Evolutionary conservation across 1,284 basidiomycete genomes (phyloP).

Genomic region (Marasmius tenuissimus): DNA sequence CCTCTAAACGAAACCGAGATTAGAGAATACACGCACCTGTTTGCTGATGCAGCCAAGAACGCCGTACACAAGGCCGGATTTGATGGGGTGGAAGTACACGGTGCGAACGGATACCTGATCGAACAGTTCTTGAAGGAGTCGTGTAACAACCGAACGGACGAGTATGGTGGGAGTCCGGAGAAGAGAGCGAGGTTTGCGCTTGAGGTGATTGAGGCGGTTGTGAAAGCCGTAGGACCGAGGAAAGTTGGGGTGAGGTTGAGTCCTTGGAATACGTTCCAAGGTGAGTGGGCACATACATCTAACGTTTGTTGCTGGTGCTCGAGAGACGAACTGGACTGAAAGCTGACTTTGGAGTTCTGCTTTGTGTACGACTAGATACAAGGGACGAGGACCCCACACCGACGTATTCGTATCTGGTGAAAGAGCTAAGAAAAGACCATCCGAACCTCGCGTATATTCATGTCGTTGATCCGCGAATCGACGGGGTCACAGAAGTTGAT

Average conservation of each 20-base stretch:
- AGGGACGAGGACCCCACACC: constrained; percentile 44
- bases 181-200: constrained; percentile 42
- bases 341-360: too few species aligned
- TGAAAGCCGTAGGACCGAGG: constrained; percentile 29
- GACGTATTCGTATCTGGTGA: constrained; percentile 36
- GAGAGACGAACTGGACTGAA: too few species aligned
- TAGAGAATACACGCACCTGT: constrained; percentile 32
- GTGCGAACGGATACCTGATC: constrained; percentile 34
- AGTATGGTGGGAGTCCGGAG: constrained; percentile 47
- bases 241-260: constrained; percentile 49
- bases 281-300: constrained; percentile 16
- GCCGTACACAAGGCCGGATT: constrained; percentile 27
- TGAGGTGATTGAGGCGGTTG: constrained; percentile 36
- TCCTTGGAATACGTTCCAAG: constrained; percentile 47
- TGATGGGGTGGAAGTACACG: constrained; percentile 32
- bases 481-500: constrained; percentile 14
- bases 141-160: constrained; percentile 46
- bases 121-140: constrained; percentile 38
- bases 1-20: constrained; percentile 32
- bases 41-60: constrained; percentile 31
- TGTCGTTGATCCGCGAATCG: constrained; percentile 39
- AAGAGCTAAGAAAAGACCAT: constrained; percentile 26
- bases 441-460: constrained; percentile 48
- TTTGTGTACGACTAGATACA: constrained; percentile 30
- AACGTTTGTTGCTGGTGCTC: too few species aligned